Evolutionary conservation across 78 protist species (phyloP).

Genomic region (Dictyostelium citrinum): DNA sequence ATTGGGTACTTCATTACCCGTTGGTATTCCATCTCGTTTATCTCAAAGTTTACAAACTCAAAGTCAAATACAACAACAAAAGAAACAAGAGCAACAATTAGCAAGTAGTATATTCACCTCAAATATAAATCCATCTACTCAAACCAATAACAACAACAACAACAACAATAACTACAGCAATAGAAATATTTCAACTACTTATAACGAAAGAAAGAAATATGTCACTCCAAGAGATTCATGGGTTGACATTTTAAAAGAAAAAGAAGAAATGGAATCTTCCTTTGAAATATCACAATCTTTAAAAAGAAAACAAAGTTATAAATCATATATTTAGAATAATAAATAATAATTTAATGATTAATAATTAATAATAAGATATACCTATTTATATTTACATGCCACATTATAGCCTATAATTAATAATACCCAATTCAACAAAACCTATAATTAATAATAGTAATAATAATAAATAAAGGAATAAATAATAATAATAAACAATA

Average conservation of each 20-base stretch:
- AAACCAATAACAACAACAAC: background rate
- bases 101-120: background rate
- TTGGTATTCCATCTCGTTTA: conserved; percentile 29
- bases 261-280: conserved; percentile 38
- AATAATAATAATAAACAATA: background rate
- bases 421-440: too few species aligned
- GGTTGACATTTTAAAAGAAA: conserved; percentile 47
- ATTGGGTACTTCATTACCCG: conserved; percentile 49
- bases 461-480: background rate
- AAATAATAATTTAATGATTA: background rate
- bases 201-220: conserved; percentile 59
- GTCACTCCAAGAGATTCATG: conserved; percentile 71
- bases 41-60: conserved; percentile 31
- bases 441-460: too few species aligned
- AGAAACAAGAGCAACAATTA: background rate
- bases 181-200: background rate
- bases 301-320: conserved; percentile 22
- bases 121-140: background rate
- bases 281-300: conserved; percentile 46
- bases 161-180: background rate
- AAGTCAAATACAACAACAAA: background rate
- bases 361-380: background rate
- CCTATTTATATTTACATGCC: background rate
- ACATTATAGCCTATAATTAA: background rate
- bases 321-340: background rate